Percentiles rank a stretch among this genome's conserved stretches.
phyloP scores from a whole-genome alignment of 2,329 filamentous ascomycete species.

The Penicillium crustosum region DNA sequence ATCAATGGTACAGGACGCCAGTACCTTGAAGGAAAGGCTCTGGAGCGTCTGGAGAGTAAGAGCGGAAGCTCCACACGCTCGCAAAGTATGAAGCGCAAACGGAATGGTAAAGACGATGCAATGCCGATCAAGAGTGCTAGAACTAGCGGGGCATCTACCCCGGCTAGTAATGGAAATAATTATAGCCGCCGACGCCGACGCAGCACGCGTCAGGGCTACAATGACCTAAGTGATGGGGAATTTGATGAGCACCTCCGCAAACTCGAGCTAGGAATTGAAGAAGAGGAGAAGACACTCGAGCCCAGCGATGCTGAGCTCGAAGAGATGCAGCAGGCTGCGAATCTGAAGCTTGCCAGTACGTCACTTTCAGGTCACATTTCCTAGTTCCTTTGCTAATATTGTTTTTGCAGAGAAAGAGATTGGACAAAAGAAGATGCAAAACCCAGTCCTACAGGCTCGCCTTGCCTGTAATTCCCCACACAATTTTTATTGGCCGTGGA shows the following conservation, averaged over 20 bases:
- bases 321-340: conserved; percentile 65
- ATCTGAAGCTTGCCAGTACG: conserved; percentile 73
- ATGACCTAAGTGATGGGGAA: conserved; percentile 74
- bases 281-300: conserved; percentile 58
- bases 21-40: conserved; percentile 53
- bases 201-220: conserved; percentile 55
- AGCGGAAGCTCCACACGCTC: conserved; percentile 39
- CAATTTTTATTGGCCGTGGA: conserved; percentile 95
- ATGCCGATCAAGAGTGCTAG: conserved; percentile 70
- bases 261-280: conserved; percentile 56
- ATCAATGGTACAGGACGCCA: conserved; percentile 68
- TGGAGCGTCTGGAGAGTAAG: conserved; percentile 48
- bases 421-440: conserved; percentile 86
- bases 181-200: conserved; percentile 55
- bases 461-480: conserved; percentile 91
- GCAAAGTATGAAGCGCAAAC: conserved; percentile 59
- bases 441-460: conserved; percentile 86
- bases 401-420: conserved; percentile 69
- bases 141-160: conserved; percentile 73
- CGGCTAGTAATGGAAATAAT: conserved; percentile 51
- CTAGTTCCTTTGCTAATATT: conserved; percentile 30
- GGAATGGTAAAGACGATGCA: conserved; percentile 42
- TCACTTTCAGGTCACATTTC: conserved; percentile 14
- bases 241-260: conserved; percentile 70
- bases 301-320: conserved; percentile 53